A percentile compares a stretch with the other conserved stretches of the same genome.
Evolutionary conservation across 2,329 filamentous ascomycete species (phyloP).

Genomic region (Claviceps quebecensis): DNA sequence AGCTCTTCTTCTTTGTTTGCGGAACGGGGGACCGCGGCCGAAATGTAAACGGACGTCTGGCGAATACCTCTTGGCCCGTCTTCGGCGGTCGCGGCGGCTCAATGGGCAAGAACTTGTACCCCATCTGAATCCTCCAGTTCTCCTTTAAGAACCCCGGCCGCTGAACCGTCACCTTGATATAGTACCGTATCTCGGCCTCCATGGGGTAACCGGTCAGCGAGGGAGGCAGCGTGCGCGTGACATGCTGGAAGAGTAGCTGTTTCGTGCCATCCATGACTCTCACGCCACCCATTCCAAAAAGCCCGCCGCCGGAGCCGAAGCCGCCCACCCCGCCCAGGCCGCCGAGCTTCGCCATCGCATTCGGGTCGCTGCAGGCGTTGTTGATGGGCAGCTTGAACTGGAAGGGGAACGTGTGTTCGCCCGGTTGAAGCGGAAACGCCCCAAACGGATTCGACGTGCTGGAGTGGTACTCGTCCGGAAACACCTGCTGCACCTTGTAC

Average conservation of each 20-base stretch:
- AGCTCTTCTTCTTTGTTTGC: constrained; percentile 33
- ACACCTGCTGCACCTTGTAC: constrained; percentile 61
- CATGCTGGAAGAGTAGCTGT: constrained; percentile 52
- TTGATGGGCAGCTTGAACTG: constrained; percentile 66
- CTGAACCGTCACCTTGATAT: constrained; percentile 86
- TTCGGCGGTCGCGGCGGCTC: constrained; percentile 64
- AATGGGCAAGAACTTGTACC: constrained; percentile 82
- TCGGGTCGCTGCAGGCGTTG: constrained; percentile 49
- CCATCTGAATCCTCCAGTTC: constrained; percentile 57
- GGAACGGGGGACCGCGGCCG: constrained; percentile 23
- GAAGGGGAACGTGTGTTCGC: constrained; percentile 65
- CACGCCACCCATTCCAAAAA: constrained; percentile 37
- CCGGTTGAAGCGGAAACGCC: constrained; percentile 48
- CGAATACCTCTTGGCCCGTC: constrained; percentile 68
- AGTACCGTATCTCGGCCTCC: constrained; percentile 85
- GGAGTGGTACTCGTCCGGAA: constrained; percentile 41
- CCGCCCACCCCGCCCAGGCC: constrained; percentile 41
- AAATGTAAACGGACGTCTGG: constrained; percentile 54
- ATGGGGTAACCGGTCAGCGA: constrained; percentile 77
- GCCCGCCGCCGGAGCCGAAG: constrained; percentile 27
- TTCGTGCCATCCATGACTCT: constrained; percentile 49
- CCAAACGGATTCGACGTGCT: constrained; percentile 26
- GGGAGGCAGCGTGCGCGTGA: constrained; percentile 76
- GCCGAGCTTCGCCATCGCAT: constrained; percentile 38
- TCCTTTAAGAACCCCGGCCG: constrained; percentile 82